These are phyloP conservation scores for Heterobasidion occidentale DNA, from an alignment of 1,284 basidiomycete species.

Conservation along the genomic window DNA sequence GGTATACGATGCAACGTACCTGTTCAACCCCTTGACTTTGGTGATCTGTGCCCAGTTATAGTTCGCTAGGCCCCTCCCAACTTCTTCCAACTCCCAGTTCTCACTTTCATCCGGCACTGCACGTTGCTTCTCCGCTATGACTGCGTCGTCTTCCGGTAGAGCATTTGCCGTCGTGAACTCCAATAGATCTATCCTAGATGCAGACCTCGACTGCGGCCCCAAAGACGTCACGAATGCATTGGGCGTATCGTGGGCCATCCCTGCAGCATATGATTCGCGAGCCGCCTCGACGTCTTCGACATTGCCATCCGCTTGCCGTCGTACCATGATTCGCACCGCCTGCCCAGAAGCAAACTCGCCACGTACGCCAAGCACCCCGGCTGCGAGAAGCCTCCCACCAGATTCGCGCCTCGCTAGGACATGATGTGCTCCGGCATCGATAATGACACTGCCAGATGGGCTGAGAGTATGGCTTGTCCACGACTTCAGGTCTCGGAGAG, in stretches of 20 bases:
- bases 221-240: slow-evolving; percentile 31
- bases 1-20: slow-evolving; percentile 40
- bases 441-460: slow-evolving; percentile 81
- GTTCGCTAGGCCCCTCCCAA: slow-evolving; percentile 91
- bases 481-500: slow-evolving; percentile 86
- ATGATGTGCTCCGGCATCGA: slow-evolving; percentile 84
- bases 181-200: slow-evolving; percentile 24
- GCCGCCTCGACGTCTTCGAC: slow-evolving; percentile 18
- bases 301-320: slow-evolving; percentile 21
- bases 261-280: slow-evolving; percentile 15
- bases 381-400: slow-evolving; percentile 86
- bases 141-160: slow-evolving; percentile 23
- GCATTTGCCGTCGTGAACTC: slow-evolving; percentile 17
- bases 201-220: slow-evolving; percentile 29
- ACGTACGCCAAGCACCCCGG: slow-evolving; percentile 81
- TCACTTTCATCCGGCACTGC: slow-evolving; percentile 25
- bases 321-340: slow-evolving; percentile 81
- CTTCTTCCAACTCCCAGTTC: slow-evolving; percentile 77
- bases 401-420: slow-evolving; percentile 82
- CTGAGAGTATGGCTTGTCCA: slow-evolving; percentile 94
- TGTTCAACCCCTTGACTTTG: slow-evolving; percentile 83
- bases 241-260: slow-evolving; percentile 21
- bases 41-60: slow-evolving; percentile 93
- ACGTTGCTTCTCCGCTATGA: slow-evolving; percentile 18
- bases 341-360: slow-evolving; percentile 93